Base-by-base conservation (phyloP, 768 basidiomycete species). In the Bullera alba region DNA sequence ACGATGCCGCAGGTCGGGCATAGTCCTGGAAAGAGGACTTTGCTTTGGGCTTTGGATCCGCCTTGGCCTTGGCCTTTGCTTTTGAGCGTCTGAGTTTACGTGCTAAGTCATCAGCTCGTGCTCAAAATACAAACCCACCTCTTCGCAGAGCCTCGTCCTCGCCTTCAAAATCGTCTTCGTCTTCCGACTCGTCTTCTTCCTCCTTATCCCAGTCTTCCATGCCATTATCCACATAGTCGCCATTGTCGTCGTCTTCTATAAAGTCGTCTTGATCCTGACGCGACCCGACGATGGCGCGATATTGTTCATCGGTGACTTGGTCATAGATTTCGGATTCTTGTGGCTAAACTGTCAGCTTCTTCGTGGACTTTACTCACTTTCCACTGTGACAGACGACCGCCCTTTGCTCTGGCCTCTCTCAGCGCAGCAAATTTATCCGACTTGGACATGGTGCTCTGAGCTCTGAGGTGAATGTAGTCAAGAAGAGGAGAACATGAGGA, bases 181-280 rank as follows among this genome's bases (percentile, higher is more conserved):
- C 79, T n/a, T 80, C 78, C 46, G 68, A 73, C 25, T 78, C 79
- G 14, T 72, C 70, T 42, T 60, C 67, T 12, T 58, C 58, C 23
- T 51, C 63, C 10, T 53, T 62, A 27, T 79, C 80, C 84, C 88
- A 96, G 64, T 93, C 91, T 51, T 97, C 95, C 83, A 90, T 84
- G 4, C 95, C 95, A 66, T 95, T 88, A 75, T 99, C 95, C 70
- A 85, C 83, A 63, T 99, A 97, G 4, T 89, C 95, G 14, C 77
- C 79, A 0, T 85, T 80, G 23, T 90, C 90, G 74, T 97, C 95
- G 64, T 97, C 95, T 30, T 86, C 84, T 17, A 97, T 87, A 55
- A 99, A 99, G 70, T 99, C 95, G 57, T 96, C 90, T 58, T 77
- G 76, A 52, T 86, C 83, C 5, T 95, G 77, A 16, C 95, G 79